Percentiles rank a stretch among this genome's conserved stretches.
Conservation (phyloP, 139 green algal genomes). For the Chlorella vulgaris region DNA sequence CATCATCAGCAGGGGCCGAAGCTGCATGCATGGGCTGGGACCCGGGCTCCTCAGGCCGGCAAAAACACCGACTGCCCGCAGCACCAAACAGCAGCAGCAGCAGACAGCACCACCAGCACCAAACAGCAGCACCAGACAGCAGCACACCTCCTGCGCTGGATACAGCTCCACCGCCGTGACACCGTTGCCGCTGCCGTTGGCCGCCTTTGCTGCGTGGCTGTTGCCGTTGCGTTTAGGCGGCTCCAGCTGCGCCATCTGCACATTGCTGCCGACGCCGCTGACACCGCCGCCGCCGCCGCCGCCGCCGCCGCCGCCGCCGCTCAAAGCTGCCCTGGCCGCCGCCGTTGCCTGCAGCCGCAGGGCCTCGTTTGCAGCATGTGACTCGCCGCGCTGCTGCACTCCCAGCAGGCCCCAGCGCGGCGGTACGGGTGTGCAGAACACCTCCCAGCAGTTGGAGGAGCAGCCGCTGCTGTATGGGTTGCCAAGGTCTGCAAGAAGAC, state of each 20-base stretch:
- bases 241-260: slow-evolving; percentile 16
- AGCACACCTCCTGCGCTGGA: not conserved
- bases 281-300: not conserved
- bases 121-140: not conserved
- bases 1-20: not conserved
- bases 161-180: not conserved
- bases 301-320: no score
- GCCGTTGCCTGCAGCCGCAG: no score
- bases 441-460: slow-evolving; percentile 43
- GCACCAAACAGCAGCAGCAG: not conserved
- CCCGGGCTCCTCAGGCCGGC: not conserved
- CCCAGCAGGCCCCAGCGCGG: slow-evolving; percentile 28
- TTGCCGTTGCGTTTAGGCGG: slow-evolving; percentile 3
- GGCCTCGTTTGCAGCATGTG: not conserved
- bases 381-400: slow-evolving; percentile 14
- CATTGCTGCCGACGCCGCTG: no score
- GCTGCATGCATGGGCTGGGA: not conserved
- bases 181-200: not conserved
- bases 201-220: not conserved
- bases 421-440: slow-evolving; percentile 35
- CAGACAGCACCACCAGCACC: not conserved
- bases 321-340: not conserved
- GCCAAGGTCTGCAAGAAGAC: slow-evolving; percentile 8
- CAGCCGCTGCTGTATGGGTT: slow-evolving; percentile 52
- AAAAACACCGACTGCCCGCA: not conserved